Evolutionary conservation across 2,329 filamentous ascomycete species (phyloP), one percentile per base, ranked within the genome.

Genomic region (Curvularia verruculosa): DNA sequence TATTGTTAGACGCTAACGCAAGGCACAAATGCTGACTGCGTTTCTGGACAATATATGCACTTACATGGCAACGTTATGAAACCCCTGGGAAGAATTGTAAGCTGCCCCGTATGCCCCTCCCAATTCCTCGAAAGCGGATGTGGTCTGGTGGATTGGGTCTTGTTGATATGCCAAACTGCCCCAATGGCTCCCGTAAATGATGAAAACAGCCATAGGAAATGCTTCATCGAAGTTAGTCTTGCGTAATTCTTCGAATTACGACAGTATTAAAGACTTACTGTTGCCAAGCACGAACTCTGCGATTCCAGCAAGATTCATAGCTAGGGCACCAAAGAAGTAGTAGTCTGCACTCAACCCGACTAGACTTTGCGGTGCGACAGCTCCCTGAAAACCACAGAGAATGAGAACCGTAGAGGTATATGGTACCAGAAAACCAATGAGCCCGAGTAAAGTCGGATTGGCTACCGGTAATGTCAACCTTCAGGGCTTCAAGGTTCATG

Each of bases 201-300:
- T 49, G 45, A 66, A 67, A 1, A 67, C 61, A 2, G 65, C 63
- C 59, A 67, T 66, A 5, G 65, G 65, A n/a, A 67, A 67, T 1
- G 65, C 65, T 67, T 21, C 1, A 19, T 49, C n/a, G 10, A 29
- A 1, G 18, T 58, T 18, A 60, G 47, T 12, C 19, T n/a, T 24
- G 10, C 2, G 28, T 18, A 18, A 12, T 6, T n/a, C 1, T 8
- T 13, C 5, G 26, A 3, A 19, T 12, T 6, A 8, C 13, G 12
- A 34, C 15, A 21, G 19, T 1, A 5, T 5, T 5, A 8, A 37
- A 9, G 2, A 48, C 54, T 2, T 56, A 67, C 65, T 64, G 41
- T 67, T 67, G 23, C 65, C 65, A 1, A 67, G 56, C 2, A 67
- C 54, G 7, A 67, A 67, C 28, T 67, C 65, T 1, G 63, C 63